Percentiles rank a stretch among this genome's conserved stretches.
These are phyloP conservation scores for Puya raimondii DNA, from an alignment of 176 grass and related monocot species.

Conservation along the genomic window DNA sequence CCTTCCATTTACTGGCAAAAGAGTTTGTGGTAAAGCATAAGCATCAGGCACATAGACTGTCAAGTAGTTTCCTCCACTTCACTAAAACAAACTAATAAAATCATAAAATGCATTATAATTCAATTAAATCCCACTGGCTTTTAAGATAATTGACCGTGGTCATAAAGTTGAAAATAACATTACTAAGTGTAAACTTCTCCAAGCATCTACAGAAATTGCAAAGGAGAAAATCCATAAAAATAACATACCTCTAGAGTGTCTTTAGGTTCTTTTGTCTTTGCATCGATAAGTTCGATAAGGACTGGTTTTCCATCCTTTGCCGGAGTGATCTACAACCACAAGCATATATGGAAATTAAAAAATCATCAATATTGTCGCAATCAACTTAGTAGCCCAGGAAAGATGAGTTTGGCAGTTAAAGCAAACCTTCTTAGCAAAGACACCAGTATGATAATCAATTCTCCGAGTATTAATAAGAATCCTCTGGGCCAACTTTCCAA, in stretches of 20 bases:
- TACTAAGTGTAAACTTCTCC: not conserved
- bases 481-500: slow-evolving; percentile 88
- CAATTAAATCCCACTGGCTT: no score
- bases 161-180: not conserved
- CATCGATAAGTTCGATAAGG: slow-evolving; percentile 91
- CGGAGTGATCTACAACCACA: slow-evolving; percentile 68
- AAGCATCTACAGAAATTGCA: not conserved
- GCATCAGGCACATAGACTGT: not conserved
- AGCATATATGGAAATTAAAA: slow-evolving; percentile 10
- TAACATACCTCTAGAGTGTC: slow-evolving; percentile 78
- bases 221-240: not conserved
- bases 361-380: slow-evolving; percentile 10
- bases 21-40: not conserved
- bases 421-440: slow-evolving; percentile 92
- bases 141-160: no score
- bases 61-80: not conserved
- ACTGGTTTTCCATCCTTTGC: slow-evolving; percentile 90
- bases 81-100: not conserved
- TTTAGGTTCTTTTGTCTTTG: slow-evolving; percentile 85
- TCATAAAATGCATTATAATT: no score
- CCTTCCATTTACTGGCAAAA: not conserved
- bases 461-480: slow-evolving; percentile 89
- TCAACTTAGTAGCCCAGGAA: slow-evolving; percentile 6
- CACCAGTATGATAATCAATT: slow-evolving; percentile 83
- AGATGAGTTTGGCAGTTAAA: slow-evolving; percentile 11